Conservation (phyloP, 2,329 filamentous ascomycete genomes). For the Arthroderma sp. region DNA sequence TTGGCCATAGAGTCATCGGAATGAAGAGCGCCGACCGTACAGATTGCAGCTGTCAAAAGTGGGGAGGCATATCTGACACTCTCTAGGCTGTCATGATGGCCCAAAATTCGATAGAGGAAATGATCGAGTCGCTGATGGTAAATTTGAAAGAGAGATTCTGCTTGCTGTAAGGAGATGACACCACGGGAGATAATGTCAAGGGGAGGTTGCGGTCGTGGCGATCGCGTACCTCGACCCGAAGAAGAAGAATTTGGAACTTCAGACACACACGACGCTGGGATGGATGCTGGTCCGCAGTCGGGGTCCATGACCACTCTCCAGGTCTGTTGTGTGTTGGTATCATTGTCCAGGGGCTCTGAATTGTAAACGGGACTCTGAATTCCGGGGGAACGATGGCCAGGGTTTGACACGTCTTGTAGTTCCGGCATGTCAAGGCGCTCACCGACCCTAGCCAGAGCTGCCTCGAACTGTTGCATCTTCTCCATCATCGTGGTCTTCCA, state of each 20-base stretch:
- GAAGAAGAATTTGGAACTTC: neutral
- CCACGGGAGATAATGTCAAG: slow-evolving; percentile 15
- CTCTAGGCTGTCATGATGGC: slow-evolving; percentile 27
- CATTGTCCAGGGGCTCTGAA: neutral
- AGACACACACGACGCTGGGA: neutral
- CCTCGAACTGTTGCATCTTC: neutral
- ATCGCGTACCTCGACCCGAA: neutral
- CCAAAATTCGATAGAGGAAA: slow-evolving; percentile 33
- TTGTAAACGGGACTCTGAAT: too few species aligned
- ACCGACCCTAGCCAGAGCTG: neutral
- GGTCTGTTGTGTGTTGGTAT: neutral
- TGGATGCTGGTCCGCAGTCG: neutral
- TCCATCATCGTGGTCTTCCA: neutral
- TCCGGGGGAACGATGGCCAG: neutral
- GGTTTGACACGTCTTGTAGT: neutral
- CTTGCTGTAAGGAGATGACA: slow-evolving; percentile 30
- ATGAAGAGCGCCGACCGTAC: slow-evolving; percentile 35
- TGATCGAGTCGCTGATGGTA: slow-evolving; percentile 35
- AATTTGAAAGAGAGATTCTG: slow-evolving; percentile 28
- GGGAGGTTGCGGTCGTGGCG: neutral
- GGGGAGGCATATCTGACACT: slow-evolving; percentile 28
- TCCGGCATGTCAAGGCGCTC: neutral
- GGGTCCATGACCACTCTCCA: neutral
- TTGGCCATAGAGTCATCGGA: slow-evolving; percentile 16
- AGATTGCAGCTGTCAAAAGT: slow-evolving; percentile 32